phyloP scores from a whole-genome alignment of 1,139 yeast species.

The Protomyces pachydermus region DNA sequence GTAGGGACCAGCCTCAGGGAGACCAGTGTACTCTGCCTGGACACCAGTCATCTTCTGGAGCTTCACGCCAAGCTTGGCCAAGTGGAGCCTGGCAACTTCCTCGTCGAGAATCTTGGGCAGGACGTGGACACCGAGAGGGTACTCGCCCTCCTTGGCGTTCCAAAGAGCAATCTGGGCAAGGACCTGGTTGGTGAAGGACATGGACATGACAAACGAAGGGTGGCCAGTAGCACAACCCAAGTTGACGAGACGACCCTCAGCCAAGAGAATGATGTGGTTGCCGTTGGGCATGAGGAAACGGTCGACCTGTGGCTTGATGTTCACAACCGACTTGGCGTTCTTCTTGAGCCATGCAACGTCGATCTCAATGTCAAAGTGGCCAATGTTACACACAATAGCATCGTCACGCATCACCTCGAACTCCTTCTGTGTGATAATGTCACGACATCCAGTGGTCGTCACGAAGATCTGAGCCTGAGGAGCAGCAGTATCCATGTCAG shows the following conservation, averaged over 20 bases:
- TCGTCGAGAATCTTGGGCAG: constrained; percentile 98
- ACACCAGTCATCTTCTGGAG: constrained; percentile 69
- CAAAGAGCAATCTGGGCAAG: constrained; percentile 97
- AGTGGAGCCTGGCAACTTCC: constrained; percentile 97
- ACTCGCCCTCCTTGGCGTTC: constrained; percentile 78
- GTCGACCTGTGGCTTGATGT: constrained; percentile 99
- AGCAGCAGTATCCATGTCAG: constrained; percentile 93
- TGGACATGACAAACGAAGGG: constrained; percentile 98
- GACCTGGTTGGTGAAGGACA: constrained; percentile 99
- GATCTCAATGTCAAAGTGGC: constrained; percentile 98
- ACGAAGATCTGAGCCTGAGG: constrained; percentile 94
- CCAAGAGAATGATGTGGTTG: constrained; percentile 91
- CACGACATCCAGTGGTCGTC: constrained; percentile 99
- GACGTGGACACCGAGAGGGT: constrained; percentile 93
- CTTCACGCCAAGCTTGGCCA: constrained; percentile 89
- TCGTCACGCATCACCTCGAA: constrained; percentile 95
- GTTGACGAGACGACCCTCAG: constrained; percentile 99
- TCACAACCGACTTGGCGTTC: constrained; percentile 81
- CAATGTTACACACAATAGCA: constrained; percentile 99
- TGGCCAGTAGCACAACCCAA: constrained; percentile 99
- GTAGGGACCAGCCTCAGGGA: constrained; percentile 94
- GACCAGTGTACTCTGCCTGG: constrained; percentile 94
- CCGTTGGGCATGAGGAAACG: constrained; percentile 88
- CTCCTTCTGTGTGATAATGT: constrained; percentile 86
- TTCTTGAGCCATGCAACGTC: constrained; percentile 98